phyloP scores from a whole-genome alignment of 2,329 filamentous ascomycete species.

The Thielaviopsis ethacetica region DNA sequence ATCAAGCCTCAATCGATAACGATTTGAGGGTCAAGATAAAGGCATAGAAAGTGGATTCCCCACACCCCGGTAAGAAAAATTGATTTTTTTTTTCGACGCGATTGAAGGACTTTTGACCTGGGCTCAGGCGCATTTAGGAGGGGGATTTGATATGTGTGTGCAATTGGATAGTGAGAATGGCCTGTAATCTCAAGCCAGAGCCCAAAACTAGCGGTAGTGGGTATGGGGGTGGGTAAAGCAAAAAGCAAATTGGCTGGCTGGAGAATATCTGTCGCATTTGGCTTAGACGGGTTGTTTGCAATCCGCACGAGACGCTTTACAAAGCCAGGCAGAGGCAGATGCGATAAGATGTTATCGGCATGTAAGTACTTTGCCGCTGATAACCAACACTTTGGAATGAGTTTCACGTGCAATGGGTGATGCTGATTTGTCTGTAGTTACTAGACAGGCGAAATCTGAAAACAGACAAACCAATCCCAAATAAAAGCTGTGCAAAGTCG shows the following conservation, averaged over 20 bases:
- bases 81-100: background rate
- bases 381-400: no score
- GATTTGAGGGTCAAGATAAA: slow-evolving; percentile 3
- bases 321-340: no score
- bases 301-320: background rate
- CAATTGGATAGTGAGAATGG: no score
- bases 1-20: slow-evolving; percentile 4
- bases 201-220: background rate
- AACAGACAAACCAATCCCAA: background rate
- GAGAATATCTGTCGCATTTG: background rate
- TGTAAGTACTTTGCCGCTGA: background rate
- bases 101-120: background rate
- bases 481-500: background rate
- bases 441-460: background rate
- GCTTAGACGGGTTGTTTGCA: background rate
- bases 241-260: background rate
- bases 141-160: no score
- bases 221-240: background rate
- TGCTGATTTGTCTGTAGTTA: no score
- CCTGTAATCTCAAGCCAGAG: background rate
- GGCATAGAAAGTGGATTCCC: background rate
- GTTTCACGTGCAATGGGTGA: no score
- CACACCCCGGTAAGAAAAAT: background rate
- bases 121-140: no score
- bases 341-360: background rate